Evolutionary conservation across 805 yeast genomes (phyloP).

Genomic region (Barnettozyma pratensis): DNA sequence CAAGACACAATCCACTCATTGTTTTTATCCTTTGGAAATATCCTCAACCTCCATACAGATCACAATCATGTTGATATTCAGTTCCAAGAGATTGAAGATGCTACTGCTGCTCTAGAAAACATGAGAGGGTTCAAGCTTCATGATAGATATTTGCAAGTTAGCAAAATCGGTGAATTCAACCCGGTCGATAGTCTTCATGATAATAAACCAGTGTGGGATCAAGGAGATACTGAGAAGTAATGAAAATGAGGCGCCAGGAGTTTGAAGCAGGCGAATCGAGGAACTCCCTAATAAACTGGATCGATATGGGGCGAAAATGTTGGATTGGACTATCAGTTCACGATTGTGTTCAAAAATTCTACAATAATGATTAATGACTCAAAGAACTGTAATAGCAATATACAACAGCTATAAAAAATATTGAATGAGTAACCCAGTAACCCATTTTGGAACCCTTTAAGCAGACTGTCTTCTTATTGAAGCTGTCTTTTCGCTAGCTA

Average conservation of each 20-base stretch:
- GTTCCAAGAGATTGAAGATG: constrained; percentile 22
- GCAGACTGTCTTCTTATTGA: no score
- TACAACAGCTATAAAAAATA: no score
- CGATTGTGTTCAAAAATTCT: no score
- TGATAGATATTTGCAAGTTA: constrained; percentile 18
- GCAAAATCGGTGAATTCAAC: constrained; percentile 10
- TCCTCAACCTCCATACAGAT: constrained; percentile 6
- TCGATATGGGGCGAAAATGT: no score
- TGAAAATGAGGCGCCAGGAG: no score
- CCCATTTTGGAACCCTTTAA: no score
- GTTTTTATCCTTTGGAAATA: constrained; percentile 22
- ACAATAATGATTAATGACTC: no score
- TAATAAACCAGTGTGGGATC: constrained; percentile 15
- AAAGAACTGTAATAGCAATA: no score
- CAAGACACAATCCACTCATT: constrained; percentile 12
- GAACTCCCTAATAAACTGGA: neutral
- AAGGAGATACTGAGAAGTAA: neutral
- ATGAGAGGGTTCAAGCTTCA: constrained; percentile 19
- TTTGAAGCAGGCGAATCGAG: neutral
- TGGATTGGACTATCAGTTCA: no score
- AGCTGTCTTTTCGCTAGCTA: no score
- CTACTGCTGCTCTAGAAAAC: constrained; percentile 21
- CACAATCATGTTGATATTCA: constrained; percentile 16
- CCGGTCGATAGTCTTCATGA: constrained; percentile 4
- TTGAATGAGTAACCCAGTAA: no score